Base-by-base conservation (phyloP, 495 filamentous ascomycete species). In the Astrothelium subdiscretum region DNA sequence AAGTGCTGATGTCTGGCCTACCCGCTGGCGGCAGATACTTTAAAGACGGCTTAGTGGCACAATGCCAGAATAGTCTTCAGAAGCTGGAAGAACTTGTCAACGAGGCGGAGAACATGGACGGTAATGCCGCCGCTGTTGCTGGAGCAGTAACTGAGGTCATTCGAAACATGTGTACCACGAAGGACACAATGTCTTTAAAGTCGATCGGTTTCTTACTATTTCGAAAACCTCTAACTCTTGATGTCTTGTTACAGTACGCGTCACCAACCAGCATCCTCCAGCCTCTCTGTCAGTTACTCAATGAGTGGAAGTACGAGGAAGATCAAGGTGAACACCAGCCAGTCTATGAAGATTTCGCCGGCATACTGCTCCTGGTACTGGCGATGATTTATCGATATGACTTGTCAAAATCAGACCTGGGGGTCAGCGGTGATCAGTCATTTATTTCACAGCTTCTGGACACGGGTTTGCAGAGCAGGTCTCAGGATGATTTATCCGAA, bases 301-400 rank as follows among this genome's bases (percentile, higher is more conserved):
- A 97, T 73, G 84, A 84, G 54, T 98, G 92, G 94, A 80, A 81
- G 20, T 95, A 92, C 73, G 92, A 97, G 63, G 92, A 95, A 65
- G 92, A 97, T 60, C 90, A 95, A 70, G 79, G 86, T 38, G 94
- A 98, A 70, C 94, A 94, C 67, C 92, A 97, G 70, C 94, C 92
- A 0, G 88, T 96, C 1, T 97, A 97, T 68, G 92, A 97, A 65
- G 95, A 98, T 64, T 98, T 97, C 63, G 90, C 91, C 0, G 88
- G 89, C 44, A 87, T 97, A 18, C 76, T 97, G 6, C 80, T 97
- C 2, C 77, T 98, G 1, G 80, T 96, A 0, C 74, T 96, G 22
- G 87, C 87, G 0, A 88, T 95, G 66, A 84, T 88, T 60, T 83
- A 94, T 67, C 91, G 95, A 18, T 97, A 95, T 68, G 81, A 85